These are phyloP conservation scores for Quercus berberidifolia DNA, from an alignment of 306 rosid species.

Conservation along the genomic window DNA sequence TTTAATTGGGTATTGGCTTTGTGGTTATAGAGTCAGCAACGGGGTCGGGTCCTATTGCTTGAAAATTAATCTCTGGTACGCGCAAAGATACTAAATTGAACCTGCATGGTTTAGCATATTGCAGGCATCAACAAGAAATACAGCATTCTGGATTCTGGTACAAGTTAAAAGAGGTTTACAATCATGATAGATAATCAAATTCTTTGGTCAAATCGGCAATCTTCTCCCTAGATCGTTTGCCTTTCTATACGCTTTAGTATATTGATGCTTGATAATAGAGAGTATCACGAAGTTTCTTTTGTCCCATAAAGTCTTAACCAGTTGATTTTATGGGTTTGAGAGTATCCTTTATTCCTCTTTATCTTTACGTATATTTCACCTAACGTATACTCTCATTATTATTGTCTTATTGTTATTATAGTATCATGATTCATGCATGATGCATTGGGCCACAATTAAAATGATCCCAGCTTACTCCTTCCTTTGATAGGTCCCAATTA, in stretches of 20 bases:
- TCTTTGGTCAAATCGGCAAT: background rate
- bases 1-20: too few species aligned
- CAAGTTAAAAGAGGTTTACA: background rate
- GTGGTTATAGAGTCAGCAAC: too few species aligned
- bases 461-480: background rate
- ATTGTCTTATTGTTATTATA: background rate
- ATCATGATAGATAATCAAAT: background rate
- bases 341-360: background rate
- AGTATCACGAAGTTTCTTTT: constrained; percentile 6
- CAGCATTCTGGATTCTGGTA: background rate
- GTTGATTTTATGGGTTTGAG: background rate
- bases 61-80: too few species aligned
- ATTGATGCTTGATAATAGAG: background rate
- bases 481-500: background rate
- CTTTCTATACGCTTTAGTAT: background rate
- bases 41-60: too few species aligned
- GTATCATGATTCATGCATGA: background rate
- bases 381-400: background rate
- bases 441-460: background rate
- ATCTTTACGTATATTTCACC: constrained; percentile 2
- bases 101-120: too few species aligned
- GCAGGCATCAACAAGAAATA: too few species aligned
- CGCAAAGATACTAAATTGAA: too few species aligned
- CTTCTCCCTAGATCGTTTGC: background rate
- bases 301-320: constrained; percentile 18